Conservation (phyloP, 2,329 filamentous ascomycete species). For the Cladosporium oxysporum region DNA sequence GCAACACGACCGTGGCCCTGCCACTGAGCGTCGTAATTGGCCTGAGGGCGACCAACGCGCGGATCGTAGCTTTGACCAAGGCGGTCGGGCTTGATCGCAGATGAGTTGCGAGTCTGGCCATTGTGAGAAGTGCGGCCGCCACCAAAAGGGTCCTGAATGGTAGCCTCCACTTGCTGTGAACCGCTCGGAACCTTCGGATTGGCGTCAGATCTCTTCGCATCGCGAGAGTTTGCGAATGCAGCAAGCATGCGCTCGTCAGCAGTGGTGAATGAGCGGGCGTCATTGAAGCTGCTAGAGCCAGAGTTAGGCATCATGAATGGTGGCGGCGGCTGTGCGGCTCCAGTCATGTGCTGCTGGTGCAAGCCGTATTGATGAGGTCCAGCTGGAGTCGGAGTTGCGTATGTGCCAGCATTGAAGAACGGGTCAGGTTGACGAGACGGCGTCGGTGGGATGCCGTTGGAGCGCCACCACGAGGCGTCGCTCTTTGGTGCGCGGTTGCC, state of each 20-base stretch:
- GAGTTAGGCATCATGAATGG: neutral
- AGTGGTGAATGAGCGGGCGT: constrained; percentile 8
- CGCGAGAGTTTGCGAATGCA: constrained; percentile 4
- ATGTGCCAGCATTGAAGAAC: neutral
- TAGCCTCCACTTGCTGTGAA: neutral
- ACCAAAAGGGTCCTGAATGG: neutral
- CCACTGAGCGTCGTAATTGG: neutral
- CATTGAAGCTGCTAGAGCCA: neutral
- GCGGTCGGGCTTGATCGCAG: neutral
- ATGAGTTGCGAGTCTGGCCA: neutral
- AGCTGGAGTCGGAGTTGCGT: neutral
- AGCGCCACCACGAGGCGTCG: neutral
- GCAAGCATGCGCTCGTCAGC: constrained; percentile 15
- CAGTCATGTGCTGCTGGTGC: neutral
- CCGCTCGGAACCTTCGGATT: neutral
- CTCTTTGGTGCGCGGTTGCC: neutral
- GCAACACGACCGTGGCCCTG: neutral
- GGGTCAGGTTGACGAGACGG: neutral
- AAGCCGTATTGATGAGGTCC: neutral
- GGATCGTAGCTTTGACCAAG: neutral
- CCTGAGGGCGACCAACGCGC: neutral
- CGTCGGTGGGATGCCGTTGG: neutral
- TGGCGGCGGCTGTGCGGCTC: neutral
- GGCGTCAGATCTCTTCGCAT: neutral
- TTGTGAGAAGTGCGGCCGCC: neutral